These are phyloP conservation scores for Backusella circina DNA, from an alignment of 192 early-diverging fungal genomes.

Conservation along the genomic window DNA sequence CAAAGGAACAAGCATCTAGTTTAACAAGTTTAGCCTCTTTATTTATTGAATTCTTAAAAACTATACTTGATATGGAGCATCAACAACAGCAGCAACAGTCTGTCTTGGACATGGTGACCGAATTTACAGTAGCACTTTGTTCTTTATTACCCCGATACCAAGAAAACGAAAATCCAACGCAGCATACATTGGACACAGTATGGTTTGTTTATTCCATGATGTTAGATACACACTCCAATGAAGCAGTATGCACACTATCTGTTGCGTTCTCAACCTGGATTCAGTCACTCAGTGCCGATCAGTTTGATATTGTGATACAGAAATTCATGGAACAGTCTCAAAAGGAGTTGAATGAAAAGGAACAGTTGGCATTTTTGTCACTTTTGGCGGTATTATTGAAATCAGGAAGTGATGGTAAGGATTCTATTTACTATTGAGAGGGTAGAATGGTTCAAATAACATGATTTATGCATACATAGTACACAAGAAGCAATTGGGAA, in stretches of 20 bases:
- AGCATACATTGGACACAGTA: conserved; percentile 11
- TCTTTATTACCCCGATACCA: conserved; percentile 12
- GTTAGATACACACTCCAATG: not conserved
- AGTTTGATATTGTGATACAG: conserved; percentile 9
- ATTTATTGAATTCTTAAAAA: conserved; percentile 9
- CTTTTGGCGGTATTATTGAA: conserved; percentile 15
- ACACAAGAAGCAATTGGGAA: conserved; percentile 38
- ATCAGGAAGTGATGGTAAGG: conserved; percentile 19
- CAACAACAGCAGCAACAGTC: not conserved
- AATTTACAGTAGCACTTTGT: conserved; percentile 17
- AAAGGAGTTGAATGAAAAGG: not conserved
- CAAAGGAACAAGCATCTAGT: not conserved
- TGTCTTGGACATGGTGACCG: conserved; percentile 1
- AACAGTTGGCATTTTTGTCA: conserved; percentile 3
- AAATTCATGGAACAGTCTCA: conserved; percentile 5
- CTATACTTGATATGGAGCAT: not conserved
- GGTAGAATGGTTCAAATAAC: not conserved
- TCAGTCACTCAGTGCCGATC: conserved; percentile 2
- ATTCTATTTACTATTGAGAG: not conserved
- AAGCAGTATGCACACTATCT: not conserved
- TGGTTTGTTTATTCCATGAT: conserved; percentile 30
- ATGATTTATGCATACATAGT: conserved; percentile 2
- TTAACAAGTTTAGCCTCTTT: not conserved
- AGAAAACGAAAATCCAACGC: conserved; percentile 1
- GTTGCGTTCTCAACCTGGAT: conserved; percentile 10